Percentiles rank a stretch among this genome's conserved stretches.
Evolutionary conservation across 768 basidiomycete genomes (phyloP).

Genomic region (Hortiboletus campestris): DNA sequence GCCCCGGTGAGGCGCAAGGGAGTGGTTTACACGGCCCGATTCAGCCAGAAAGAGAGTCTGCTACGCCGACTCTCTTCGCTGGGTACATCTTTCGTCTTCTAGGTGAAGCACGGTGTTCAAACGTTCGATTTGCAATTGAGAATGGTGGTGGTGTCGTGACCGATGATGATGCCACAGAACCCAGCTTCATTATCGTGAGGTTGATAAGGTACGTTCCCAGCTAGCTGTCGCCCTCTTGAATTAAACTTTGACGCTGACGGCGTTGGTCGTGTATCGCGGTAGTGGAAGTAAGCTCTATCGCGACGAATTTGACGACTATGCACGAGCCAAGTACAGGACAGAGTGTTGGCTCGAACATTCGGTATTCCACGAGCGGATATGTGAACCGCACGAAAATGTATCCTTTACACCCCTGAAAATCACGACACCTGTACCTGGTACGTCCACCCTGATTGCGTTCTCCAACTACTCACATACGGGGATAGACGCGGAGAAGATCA

Average conservation of each 20-base stretch:
- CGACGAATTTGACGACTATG: constrained; percentile 47
- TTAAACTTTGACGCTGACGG: background rate
- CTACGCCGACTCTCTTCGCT: constrained; percentile 41
- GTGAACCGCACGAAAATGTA: constrained; percentile 62
- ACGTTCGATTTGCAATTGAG: constrained; percentile 60
- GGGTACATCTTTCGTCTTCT: constrained; percentile 57
- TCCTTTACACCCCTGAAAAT: constrained; percentile 67
- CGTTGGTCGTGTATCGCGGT: background rate
- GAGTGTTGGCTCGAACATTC: constrained; percentile 95
- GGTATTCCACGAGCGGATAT: constrained; percentile 71
- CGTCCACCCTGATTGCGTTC: background rate
- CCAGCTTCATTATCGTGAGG: constrained; percentile 68
- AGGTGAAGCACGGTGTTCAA: constrained; percentile 62
- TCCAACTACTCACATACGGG: background rate
- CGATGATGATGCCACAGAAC: constrained; percentile 45
- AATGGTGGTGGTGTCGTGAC: constrained; percentile 52
- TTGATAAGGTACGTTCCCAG: constrained; percentile 58
- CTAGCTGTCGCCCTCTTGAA: background rate
- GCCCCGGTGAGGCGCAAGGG: constrained; percentile 18
- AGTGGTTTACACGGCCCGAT: constrained; percentile 3
- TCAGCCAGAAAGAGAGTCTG: background rate
- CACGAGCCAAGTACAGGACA: constrained; percentile 66
- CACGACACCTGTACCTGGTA: constrained; percentile 58
- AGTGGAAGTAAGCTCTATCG: constrained; percentile 72
- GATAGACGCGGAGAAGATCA: constrained; percentile 56